Conservation (phyloP, 352 stramenopile genomes). For the Phytophthora hybrid region DNA sequence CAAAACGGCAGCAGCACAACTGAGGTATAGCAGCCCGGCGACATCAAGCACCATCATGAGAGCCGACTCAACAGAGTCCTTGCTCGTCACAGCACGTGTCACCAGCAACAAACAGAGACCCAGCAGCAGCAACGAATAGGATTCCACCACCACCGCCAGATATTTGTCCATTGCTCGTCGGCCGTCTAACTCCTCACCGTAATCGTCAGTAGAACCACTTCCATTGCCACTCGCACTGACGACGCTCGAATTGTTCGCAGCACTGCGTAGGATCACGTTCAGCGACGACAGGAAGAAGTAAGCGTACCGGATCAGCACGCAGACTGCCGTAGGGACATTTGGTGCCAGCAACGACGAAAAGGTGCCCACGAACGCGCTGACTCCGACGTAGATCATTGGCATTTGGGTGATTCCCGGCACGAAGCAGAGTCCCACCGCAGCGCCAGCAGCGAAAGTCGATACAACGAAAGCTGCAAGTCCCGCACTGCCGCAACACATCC, state of each 20-base stretch:
- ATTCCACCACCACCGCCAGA: constrained; percentile 56
- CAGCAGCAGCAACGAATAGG: constrained; percentile 61
- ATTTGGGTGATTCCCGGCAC: constrained; percentile 34
- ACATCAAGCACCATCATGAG: constrained; percentile 69
- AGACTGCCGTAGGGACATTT: constrained; percentile 55
- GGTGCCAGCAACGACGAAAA: constrained; percentile 50
- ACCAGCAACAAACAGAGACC: constrained; percentile 55
- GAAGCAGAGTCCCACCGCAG: constrained; percentile 32
- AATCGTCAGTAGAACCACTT: constrained; percentile 15
- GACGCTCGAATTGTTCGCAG: constrained; percentile 8
- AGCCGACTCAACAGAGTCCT: constrained; percentile 69
- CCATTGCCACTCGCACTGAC: constrained; percentile 4
- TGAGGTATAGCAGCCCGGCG: constrained; percentile 58
- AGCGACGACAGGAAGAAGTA: constrained; percentile 66
- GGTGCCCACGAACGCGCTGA: constrained; percentile 50
- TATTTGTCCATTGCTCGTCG: constrained; percentile 42
- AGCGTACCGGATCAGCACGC: constrained; percentile 50
- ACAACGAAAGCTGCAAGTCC: constrained; percentile 33
- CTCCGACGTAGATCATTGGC: constrained; percentile 53
- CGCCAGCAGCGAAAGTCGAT: constrained; percentile 16
- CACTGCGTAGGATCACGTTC: constrained; percentile 51
- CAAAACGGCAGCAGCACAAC: constrained; percentile 52
- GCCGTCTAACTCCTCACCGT: constrained; percentile 13
- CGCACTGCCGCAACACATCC: constrained; percentile 43
- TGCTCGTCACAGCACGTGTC: constrained; percentile 56